Evolutionary conservation across 2,329 filamentous ascomycete genomes (phyloP), one percentile per base, ranked within the genome.

Genomic region (Chalaropsis thielavioides): DNA sequence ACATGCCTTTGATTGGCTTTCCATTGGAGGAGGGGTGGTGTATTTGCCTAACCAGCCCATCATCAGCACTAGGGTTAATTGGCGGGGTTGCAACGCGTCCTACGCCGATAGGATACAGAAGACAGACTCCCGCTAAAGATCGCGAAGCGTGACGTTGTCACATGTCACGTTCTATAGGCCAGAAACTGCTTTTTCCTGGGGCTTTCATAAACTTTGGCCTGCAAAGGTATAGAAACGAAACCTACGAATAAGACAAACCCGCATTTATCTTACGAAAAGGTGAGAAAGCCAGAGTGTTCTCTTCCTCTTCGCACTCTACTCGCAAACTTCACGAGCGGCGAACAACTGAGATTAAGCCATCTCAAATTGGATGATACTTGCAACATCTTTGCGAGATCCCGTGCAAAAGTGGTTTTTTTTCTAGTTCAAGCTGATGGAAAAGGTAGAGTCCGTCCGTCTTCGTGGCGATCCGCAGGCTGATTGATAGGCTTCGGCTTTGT

Each of bases 71-170:
- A 58, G 54, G 54, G 54, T 58, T 58, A 35, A 1, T 0, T 6
- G n/a, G 17, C 27, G 31, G 54, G 54, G 54, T 58, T 38, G n/a
- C 15, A 46, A 46, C 43, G 43, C 43, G 43, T 46, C 43, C 10
- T 46, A 19, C 43, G n/a, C 43, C 43, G 19, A 46, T 46, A 46
- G 43, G 8, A 46, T 5, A n/a, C 43, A 7, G 35, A 38, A 46
- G n/a, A 17, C n/a, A 46, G n/a, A 17, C n/a, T 46, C 43, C 15
- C 43, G 3, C 43, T 19, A 58, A n/a, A 35, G 54, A 58, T 58
- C 54, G 54, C 38, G 31, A 58, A 35, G 31, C 54, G 24, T 58
- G 54, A 58, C 54, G 11, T 58, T 58, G 54, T 58, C 54, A 58
- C 54, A 58, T 58, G 54, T 13, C 31, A 58, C 31, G 13, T 11